Evolutionary conservation across 805 yeast genomes (phyloP).

Genomic region (Schwanniomyces polymorphus): DNA sequence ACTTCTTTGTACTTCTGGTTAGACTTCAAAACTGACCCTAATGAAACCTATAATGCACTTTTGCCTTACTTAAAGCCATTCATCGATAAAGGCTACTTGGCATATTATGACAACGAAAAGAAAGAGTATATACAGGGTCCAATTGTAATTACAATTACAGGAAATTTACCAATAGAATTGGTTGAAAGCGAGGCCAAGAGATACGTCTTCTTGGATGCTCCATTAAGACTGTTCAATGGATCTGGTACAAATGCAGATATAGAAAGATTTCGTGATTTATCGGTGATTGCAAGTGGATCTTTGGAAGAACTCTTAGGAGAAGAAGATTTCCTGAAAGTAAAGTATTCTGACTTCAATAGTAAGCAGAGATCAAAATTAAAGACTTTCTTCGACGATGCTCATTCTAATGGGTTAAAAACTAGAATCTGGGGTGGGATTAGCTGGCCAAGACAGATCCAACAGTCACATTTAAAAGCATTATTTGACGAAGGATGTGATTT

Average conservation of each 20-base stretch:
- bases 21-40: conserved; percentile 61
- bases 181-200: conserved; percentile 21
- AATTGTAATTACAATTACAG: conserved; percentile 63
- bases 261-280: conserved; percentile 21
- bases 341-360: conserved; percentile 27
- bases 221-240: conserved; percentile 32
- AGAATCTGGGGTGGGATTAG: conserved; percentile 72
- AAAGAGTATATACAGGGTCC: conserved; percentile 48
- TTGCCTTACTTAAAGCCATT: conserved; percentile 47
- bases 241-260: conserved; percentile 14
- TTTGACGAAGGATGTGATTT: conserved; percentile 52
- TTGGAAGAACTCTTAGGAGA: conserved; percentile 29
- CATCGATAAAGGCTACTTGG: conserved; percentile 48
- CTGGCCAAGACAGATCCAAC: conserved; percentile 56
- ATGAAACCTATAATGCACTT: conserved; percentile 46
- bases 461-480: conserved; percentile 51
- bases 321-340: conserved; percentile 8
- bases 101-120: conserved; percentile 42
- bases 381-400: conserved; percentile 42
- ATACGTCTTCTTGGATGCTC: conserved; percentile 56
- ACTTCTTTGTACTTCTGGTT: conserved; percentile 60
- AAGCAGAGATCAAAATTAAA: conserved; percentile 28
- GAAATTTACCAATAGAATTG: conserved; percentile 53
- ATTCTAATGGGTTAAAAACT: conserved; percentile 49
- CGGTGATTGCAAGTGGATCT: conserved; percentile 46